Percentiles rank a stretch among this genome's conserved stretches.
Evolutionary conservation across 2,329 filamentous ascomycete species (phyloP).

Genomic region (Verticillium longisporum): DNA sequence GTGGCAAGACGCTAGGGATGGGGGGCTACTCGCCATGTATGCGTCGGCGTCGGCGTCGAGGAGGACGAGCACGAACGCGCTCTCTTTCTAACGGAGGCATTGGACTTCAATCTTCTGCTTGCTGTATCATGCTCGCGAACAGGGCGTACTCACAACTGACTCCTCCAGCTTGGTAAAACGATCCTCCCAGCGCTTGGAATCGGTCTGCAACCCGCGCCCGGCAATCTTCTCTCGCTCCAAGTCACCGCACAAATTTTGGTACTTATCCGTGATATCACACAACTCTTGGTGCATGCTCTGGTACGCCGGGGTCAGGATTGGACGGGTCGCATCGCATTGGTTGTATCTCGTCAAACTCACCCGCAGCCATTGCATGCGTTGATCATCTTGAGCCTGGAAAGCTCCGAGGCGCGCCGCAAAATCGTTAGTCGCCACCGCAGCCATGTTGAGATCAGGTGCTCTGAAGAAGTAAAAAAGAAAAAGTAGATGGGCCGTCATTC

Average conservation of each 20-base stretch:
- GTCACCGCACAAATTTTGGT: background rate
- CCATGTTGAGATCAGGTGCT: background rate
- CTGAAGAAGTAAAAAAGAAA: background rate
- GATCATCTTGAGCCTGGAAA: background rate
- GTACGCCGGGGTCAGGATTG: background rate
- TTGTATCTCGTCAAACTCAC: background rate
- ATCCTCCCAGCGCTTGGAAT: background rate
- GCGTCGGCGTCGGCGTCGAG: conserved; percentile 8
- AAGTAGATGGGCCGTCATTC: background rate
- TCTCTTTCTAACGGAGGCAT: background rate
- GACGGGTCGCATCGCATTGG: background rate
- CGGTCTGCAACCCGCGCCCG: background rate
- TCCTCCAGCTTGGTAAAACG: background rate
- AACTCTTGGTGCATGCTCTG: background rate
- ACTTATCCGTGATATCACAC: background rate
- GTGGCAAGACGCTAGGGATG: no score
- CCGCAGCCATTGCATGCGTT: background rate
- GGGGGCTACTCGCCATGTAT: conserved; percentile 5
- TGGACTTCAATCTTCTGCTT: background rate
- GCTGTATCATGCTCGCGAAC: background rate
- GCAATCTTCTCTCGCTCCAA: background rate
- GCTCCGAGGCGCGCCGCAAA: background rate
- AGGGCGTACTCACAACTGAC: background rate
- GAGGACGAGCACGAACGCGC: conserved; percentile 8
- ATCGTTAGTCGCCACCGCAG: background rate